Base-by-base conservation (phyloP, 345 rosid genomes). In the Laguncularia racemosa region DNA sequence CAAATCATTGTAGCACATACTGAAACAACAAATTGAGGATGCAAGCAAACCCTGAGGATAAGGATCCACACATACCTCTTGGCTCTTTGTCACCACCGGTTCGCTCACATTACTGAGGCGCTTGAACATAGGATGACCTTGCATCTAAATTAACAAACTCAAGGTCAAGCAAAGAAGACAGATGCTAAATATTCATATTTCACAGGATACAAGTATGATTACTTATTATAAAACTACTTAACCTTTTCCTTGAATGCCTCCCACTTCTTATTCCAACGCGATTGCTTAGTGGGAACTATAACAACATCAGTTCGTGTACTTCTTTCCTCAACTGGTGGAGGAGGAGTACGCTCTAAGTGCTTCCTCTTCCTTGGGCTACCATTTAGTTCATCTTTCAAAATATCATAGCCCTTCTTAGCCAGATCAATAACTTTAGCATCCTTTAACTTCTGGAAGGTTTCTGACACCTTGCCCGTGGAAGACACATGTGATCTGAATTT, bases 391-490 rank as follows among this genome's bases (percentile, higher is more conserved):
- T 95, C 97, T 79, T 82, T 88, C 33, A 95, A 81, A 66, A 81
- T 81, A 64, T 76, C 99, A 78, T 82, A 82, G 48, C 96, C 99
- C 67, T 85, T 88, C 83, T 76, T 95, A 17, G 90, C 86, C 50
- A 88, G 52, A 67, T 95, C 92, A 65, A 81, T 62, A 50, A 84
- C 86, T 64, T 86, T 88, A 52, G 70, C 80, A 54, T 79, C 86
- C 79, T 75, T 88, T 60, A 86, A 74, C 76, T 60, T 91, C 66
- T 78, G 69, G 69, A 81, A 81, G 52, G 89, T 84, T 43, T 62
- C 59, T 3, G 85, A 75, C 16, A 87, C 76, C 69, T 80, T 88
- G 16, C 86, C 82, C 54, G 57, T 56, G 16, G 71, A 79, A 70
- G 88, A 81, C 55, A 82, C 67, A 59, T 74, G 63, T 0, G 88